phyloP scores from a whole-genome alignment of 108 stramenopile genomes.

The Nannochloropsis salina region DNA sequence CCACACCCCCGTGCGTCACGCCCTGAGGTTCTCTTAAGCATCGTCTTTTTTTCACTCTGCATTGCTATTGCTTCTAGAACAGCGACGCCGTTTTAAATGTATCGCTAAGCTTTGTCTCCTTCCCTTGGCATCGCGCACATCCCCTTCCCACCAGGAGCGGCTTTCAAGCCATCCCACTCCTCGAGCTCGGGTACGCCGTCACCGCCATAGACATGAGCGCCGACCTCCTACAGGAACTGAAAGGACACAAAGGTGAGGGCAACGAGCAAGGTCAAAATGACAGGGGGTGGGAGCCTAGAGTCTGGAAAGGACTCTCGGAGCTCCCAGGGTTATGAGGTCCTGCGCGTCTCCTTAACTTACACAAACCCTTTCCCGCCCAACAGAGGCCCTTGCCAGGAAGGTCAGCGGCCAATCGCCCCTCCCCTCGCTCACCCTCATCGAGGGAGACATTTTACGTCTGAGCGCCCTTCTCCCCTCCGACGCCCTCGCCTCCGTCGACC shows the following conservation, averaged over 20 bases:
- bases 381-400: too few species aligned
- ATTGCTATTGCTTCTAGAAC: too few species aligned
- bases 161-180: neutral
- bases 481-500: neutral
- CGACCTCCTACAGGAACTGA: neutral
- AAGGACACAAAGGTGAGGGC: constrained; percentile 1
- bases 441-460: neutral
- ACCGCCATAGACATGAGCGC: neutral
- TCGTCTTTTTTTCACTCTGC: too few species aligned
- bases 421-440: neutral
- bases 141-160: neutral
- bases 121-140: neutral
- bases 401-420: neutral
- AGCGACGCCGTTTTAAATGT: too few species aligned
- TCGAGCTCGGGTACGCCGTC: neutral
- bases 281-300: too few species aligned
- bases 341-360: too few species aligned
- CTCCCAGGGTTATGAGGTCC: too few species aligned
- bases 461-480: neutral
- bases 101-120: neutral
- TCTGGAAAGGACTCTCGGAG: too few species aligned
- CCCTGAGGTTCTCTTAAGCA: too few species aligned
- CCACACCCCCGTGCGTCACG: too few species aligned
- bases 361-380: too few species aligned
- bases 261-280: too few species aligned